A percentile compares a stretch with the other conserved stretches of the same genome.
Evolutionary conservation across 2,329 filamentous ascomycete genomes (phyloP).

Genomic region (Diaporthe helianthi): DNA sequence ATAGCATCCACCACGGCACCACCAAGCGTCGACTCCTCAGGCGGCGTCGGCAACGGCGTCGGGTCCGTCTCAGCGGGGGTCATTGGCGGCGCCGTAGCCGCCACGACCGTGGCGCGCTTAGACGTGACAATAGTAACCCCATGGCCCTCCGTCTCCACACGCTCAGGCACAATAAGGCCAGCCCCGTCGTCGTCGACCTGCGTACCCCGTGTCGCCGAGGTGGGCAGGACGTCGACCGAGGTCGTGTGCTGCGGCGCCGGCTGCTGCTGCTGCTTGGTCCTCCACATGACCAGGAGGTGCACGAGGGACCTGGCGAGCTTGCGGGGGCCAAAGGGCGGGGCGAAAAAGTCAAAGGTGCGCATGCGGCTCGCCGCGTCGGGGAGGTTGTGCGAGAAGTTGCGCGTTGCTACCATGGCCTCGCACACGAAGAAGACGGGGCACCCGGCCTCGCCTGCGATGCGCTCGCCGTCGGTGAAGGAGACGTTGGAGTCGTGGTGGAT

Average conservation of each 20-base stretch:
- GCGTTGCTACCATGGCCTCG: constrained; percentile 42
- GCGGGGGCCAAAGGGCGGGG: constrained; percentile 49
- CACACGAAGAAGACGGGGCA: constrained; percentile 44
- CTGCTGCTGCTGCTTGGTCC: constrained; percentile 23
- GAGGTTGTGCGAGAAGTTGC: constrained; percentile 35
- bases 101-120: not conserved
- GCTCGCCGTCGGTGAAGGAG: constrained; percentile 26
- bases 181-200: not conserved
- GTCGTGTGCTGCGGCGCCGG: not conserved
- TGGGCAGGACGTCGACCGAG: not conserved
- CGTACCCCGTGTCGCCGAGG: constrained; percentile 1
- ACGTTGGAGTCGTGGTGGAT: constrained; percentile 37
- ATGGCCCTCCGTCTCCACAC: not conserved
- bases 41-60: constrained; percentile 18
- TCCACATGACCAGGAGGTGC: constrained; percentile 32
- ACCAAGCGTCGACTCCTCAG: constrained; percentile 24
- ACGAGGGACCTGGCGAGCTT: constrained; percentile 46
- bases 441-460: constrained; percentile 11
- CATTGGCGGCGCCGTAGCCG: not conserved
- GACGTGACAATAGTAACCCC: not conserved
- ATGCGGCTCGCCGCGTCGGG: constrained; percentile 36
- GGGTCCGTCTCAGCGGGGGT: not conserved
- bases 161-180: not conserved
- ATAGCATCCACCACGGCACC: not conserved
- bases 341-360: constrained; percentile 46